phyloP scores from a whole-genome alignment of 2,329 filamentous ascomycete species.

The Fusarium cyanostomum region DNA sequence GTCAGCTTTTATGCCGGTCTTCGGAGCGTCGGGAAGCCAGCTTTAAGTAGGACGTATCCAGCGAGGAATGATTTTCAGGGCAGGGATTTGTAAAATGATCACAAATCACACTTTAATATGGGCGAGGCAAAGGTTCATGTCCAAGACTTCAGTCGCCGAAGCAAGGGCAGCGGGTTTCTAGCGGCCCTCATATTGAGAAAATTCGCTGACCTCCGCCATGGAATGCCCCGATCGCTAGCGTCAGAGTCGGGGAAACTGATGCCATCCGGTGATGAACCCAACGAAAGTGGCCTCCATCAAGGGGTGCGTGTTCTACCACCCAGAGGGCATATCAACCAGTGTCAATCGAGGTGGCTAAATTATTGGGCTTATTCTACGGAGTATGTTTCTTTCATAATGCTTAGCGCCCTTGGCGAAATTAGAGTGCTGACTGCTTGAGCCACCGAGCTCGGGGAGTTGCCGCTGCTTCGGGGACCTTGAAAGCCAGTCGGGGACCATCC shows the following conservation, averaged over 20 bases:
- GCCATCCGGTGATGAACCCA: slow-evolving; percentile 9
- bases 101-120: slow-evolving; percentile 7
- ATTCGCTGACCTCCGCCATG: not conserved
- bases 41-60: not conserved
- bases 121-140: not conserved
- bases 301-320: not conserved
- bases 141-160: not conserved
- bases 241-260: slow-evolving; percentile 18
- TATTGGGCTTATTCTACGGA: no score
- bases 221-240: slow-evolving; percentile 11
- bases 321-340: not conserved
- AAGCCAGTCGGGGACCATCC: not conserved
- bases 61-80: not conserved
- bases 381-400: no score
- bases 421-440: slow-evolving; percentile 4
- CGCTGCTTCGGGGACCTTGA: not conserved
- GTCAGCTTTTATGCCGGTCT: slow-evolving; percentile 9
- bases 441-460: not conserved
- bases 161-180: not conserved
- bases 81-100: not conserved
- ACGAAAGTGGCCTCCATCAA: not conserved
- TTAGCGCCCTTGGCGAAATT: no score
- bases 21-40: slow-evolving; percentile 14
- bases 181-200: not conserved
- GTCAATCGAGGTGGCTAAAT: no score